Conservation (phyloP, 257 asterid species). For the Nicotiana tomentosiformis region DNA sequence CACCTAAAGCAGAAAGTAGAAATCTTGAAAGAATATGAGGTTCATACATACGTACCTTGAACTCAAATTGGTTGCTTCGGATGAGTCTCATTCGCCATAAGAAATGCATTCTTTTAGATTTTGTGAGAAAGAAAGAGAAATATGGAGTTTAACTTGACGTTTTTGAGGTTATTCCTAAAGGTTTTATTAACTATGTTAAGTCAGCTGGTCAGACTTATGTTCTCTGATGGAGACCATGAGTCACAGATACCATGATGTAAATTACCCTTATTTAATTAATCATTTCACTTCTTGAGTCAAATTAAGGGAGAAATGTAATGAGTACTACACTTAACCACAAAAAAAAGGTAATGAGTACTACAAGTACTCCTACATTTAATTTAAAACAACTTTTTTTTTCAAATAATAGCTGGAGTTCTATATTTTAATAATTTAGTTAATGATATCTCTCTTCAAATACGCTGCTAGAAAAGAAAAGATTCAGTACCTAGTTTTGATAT, state of each 20-base stretch:
- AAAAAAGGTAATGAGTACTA: not conserved
- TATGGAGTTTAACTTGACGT: not conserved
- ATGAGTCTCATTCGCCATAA: not conserved
- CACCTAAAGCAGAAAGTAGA: not conserved
- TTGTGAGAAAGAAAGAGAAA: not conserved
- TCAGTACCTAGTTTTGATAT: not conserved
- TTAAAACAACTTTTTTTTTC: not conserved
- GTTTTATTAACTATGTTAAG: not conserved
- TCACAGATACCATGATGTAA: not conserved
- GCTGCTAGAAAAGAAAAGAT: not conserved
- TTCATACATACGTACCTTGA: not conserved
- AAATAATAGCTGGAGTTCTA: not conserved
- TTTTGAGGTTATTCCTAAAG: not conserved
- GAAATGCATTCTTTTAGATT: not conserved
- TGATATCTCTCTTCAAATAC: not conserved
- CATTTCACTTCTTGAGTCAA: not conserved
- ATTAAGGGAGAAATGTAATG: not conserved
- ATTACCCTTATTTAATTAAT: not conserved
- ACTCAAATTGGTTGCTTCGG: not conserved
- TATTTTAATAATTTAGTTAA: not conserved
- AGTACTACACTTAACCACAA: not conserved
- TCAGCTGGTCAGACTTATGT: not conserved
- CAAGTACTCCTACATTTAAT: not conserved
- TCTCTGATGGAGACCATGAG: not conserved
- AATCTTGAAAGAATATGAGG: not conserved